Base-by-base conservation (phyloP, 495 filamentous ascomycete genomes). In the Penicillium longicatenatum region DNA sequence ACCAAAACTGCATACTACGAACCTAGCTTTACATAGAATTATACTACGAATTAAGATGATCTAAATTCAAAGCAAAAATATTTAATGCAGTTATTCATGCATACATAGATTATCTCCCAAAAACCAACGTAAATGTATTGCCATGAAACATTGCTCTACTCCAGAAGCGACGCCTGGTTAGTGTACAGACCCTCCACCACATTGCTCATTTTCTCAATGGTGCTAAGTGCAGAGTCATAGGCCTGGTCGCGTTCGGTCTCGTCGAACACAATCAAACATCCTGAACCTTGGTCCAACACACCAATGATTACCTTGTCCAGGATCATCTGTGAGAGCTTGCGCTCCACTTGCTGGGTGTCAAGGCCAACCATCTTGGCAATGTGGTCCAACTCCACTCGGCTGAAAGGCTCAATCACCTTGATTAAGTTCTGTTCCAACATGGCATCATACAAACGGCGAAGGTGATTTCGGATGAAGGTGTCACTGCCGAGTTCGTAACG, bases 351-450 rank as follows among this genome's bases (percentile, higher is more conserved):
- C 75, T 91, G 89, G 44, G 89, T 96, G 66, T 97, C 94, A 61
- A 98, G 79, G 19, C 95, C 93, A 37, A 98, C 94, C 80, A 98
- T 93, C 82, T 93, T 92, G 57, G 94, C 93, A 60, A 98, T 89
- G 71, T 98, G 95, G 61, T 87, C 89, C 70, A 98, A 93, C 79
- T 98, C 94, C 44, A 98, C 94, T 52, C 92, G 84, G 68, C 89
- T 93, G 76, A 98, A 98, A 21, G 94, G 94, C 79, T 98, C 94
- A 70, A 98, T 98, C 52, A 98, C 95, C 79, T 98, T 97, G 82
- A 98, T 90, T 42, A 98, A 81, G 73, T 98, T 98, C 81, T 98
- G 94, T 80, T 98, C 93, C 62, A 98, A 76, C 90, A 98, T 97
- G 69, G 92, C 91, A 74, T 98, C 94, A 78, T 98, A 98, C 49